Percentiles rank a stretch among this genome's conserved stretches.
Evolutionary conservation across 108 stramenopile genomes (phyloP).

Genomic region (Pseudonitzschia multistriata): DNA sequence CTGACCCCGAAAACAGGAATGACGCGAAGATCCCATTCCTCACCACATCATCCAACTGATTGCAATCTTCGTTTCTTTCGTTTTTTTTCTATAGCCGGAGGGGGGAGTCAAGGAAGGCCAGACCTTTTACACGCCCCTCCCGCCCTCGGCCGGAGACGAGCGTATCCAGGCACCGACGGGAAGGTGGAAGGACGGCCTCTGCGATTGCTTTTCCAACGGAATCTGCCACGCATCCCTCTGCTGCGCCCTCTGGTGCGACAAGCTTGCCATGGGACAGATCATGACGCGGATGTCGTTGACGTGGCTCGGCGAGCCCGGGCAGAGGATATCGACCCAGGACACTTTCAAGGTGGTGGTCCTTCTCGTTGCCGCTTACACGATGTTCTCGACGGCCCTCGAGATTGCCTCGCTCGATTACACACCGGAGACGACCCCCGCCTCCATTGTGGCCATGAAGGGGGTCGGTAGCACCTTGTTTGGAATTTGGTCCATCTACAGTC

Average conservation of each 20-base stretch:
- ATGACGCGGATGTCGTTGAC: slow-evolving; percentile 81
- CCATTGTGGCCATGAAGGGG: slow-evolving; percentile 43
- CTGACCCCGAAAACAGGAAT: too few species aligned
- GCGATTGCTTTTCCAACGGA: slow-evolving; percentile 60
- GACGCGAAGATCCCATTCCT: background rate
- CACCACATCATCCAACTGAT: background rate
- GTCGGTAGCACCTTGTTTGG: slow-evolving; percentile 58
- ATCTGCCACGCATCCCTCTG: slow-evolving; percentile 64
- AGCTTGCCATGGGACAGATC: slow-evolving; percentile 75
- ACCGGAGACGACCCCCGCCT: slow-evolving; percentile 29
- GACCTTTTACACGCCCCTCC: slow-evolving; percentile 64
- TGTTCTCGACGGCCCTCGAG: slow-evolving; percentile 56
- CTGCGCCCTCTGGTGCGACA: slow-evolving; percentile 69
- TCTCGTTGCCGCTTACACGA: slow-evolving; percentile 48
- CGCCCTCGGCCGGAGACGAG: slow-evolving; percentile 36
- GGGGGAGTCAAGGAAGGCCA: slow-evolving; percentile 80
- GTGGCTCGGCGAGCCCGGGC: slow-evolving; percentile 72
- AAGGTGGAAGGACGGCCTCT: slow-evolving; percentile 78
- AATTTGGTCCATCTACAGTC: slow-evolving; percentile 69
- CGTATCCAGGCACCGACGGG: slow-evolving; percentile 68
- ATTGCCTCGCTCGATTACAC: slow-evolving; percentile 40
- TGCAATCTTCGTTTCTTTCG: slow-evolving; percentile 4
- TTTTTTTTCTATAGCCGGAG: slow-evolving; percentile 40
- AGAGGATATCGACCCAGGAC: slow-evolving; percentile 41
- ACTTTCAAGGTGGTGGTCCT: slow-evolving; percentile 68